A percentile compares a stretch with the other conserved stretches of the same genome.
Conservation (phyloP, 148 eudicot genomes). For the Fagopyrum tataricum region DNA sequence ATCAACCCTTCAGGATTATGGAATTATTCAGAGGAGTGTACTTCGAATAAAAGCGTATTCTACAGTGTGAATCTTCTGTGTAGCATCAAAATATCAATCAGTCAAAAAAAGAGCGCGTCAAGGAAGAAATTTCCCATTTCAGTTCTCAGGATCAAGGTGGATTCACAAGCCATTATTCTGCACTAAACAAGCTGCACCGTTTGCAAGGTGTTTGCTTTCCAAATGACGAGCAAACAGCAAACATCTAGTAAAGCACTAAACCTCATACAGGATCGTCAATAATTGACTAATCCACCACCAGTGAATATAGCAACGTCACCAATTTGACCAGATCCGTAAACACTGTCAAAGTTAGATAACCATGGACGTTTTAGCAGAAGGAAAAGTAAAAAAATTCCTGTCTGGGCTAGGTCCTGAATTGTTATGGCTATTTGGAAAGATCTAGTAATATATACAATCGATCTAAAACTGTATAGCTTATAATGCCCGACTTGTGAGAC, state of each 20-base stretch:
- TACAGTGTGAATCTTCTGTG: too few species aligned
- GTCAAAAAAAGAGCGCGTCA: too few species aligned
- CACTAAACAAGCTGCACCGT: background rate
- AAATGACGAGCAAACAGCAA: too few species aligned
- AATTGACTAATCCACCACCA: background rate
- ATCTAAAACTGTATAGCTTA: background rate
- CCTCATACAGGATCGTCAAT: background rate
- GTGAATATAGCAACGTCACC: background rate
- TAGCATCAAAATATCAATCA: too few species aligned
- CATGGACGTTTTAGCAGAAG: background rate
- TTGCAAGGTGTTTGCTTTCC: background rate
- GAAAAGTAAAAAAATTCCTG: background rate
- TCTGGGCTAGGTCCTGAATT: background rate
- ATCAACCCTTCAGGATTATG: too few species aligned
- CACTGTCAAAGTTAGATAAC: background rate
- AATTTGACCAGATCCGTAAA: background rate
- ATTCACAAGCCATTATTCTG: background rate
- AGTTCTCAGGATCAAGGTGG: too few species aligned
- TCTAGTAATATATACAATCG: background rate
- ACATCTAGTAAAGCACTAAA: too few species aligned
- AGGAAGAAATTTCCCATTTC: too few species aligned
- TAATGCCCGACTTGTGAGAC: background rate
- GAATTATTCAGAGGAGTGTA: too few species aligned
- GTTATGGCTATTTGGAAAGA: background rate
- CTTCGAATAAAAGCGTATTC: too few species aligned